phyloP scores from a whole-genome alignment of 192 early-diverging fungal genomes.

The Entophlyctis luteolus region DNA sequence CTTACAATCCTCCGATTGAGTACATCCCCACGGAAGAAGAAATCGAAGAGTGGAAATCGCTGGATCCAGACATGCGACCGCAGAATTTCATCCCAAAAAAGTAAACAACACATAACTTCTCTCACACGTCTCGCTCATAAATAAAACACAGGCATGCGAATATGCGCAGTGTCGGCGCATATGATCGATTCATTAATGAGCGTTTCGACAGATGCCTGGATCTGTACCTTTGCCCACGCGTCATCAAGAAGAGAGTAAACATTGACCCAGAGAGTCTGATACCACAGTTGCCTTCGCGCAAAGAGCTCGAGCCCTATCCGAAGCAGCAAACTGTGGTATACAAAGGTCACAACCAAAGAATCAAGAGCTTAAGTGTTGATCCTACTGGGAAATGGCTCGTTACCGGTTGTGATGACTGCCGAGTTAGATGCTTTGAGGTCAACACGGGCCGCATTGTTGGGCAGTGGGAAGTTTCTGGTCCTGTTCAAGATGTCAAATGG shows the following conservation, averaged over 20 bases:
- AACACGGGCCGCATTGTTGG: constrained; percentile 80
- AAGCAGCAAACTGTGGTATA: constrained; percentile 71
- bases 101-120: constrained; percentile 26
- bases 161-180: constrained; percentile 83
- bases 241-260: constrained; percentile 78
- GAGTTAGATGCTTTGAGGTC: constrained; percentile 88
- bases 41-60: constrained; percentile 69
- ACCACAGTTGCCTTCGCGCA: constrained; percentile 91
- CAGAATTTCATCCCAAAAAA: constrained; percentile 66
- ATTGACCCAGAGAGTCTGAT: constrained; percentile 89
- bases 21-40: constrained; percentile 85
- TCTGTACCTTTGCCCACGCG: constrained; percentile 91
- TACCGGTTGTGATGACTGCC: constrained; percentile 87
- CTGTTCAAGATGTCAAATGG: constrained; percentile 79
- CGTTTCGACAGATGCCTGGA: constrained; percentile 95
- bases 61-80: constrained; percentile 74
- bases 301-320: constrained; percentile 94
- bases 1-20: constrained; percentile 95
- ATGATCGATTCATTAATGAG: constrained; percentile 87
- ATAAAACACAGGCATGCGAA: constrained; percentile 45
- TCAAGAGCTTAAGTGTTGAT: constrained; percentile 82
- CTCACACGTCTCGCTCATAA: not conserved
- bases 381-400: constrained; percentile 87
- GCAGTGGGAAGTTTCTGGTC: constrained; percentile 66
- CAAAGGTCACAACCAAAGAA: constrained; percentile 74